Evolutionary conservation across 1,284 basidiomycete species (phyloP).

Genomic region (Sanghuangporus baumii): DNA sequence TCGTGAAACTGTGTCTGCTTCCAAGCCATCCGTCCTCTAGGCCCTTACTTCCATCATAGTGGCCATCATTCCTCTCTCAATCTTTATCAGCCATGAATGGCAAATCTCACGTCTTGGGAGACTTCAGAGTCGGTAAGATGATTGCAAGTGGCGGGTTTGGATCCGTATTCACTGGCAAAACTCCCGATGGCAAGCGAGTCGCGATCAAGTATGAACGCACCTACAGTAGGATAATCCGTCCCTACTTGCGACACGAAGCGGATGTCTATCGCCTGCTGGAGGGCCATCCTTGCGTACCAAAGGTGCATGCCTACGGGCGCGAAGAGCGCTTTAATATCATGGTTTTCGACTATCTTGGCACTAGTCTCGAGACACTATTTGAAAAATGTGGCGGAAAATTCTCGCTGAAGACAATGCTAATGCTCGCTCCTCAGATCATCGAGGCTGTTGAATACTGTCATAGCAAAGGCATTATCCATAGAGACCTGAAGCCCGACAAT

Average conservation of each 20-base stretch:
- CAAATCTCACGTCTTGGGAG: neutral
- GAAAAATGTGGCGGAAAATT: constrained; percentile 93
- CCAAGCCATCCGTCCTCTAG: neutral
- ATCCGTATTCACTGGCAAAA: constrained; percentile 4
- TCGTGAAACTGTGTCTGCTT: neutral
- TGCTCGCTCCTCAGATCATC: constrained; percentile 89
- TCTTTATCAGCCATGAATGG: neutral
- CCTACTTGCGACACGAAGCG: constrained; percentile 77
- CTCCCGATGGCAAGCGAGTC: constrained; percentile 2
- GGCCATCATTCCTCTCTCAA: neutral
- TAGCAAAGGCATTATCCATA: constrained; percentile 72
- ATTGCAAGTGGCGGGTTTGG: constrained; percentile 14
- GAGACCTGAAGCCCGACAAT: constrained; percentile 96
- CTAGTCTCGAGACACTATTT: constrained; percentile 91
- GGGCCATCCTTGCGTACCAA: constrained; percentile 90
- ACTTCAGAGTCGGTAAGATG: neutral
- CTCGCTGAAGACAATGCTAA: constrained; percentile 88
- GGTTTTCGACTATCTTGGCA: constrained; percentile 92
- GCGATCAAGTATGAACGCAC: constrained; percentile 14
- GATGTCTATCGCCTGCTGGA: constrained; percentile 90
- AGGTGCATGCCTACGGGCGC: constrained; percentile 91
- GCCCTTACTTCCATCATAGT: neutral
- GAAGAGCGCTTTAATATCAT: constrained; percentile 96
- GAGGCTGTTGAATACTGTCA: constrained; percentile 68
- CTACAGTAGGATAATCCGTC: constrained; percentile 5